phyloP scores from a whole-genome alignment of 179 eudicot genomes.

The Sideroxylon spinosum region DNA sequence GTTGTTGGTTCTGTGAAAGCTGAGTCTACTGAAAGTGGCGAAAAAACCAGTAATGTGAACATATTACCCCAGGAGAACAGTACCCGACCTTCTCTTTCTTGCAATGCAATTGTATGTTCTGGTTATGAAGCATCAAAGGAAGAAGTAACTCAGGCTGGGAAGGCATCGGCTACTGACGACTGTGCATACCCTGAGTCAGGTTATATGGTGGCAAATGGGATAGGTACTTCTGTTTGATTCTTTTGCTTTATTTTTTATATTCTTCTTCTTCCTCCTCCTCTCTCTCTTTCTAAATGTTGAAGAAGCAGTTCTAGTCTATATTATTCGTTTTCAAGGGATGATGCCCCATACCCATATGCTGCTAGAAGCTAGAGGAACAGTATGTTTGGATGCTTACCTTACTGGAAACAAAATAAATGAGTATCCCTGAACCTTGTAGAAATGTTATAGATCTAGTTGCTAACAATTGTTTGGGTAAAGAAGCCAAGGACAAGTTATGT shows the following conservation, averaged over 20 bases:
- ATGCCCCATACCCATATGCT: neutral
- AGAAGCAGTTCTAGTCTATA: neutral
- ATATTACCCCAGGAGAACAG: conserved; percentile 56
- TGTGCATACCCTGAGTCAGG: conserved; percentile 55
- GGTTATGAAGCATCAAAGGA: conserved; percentile 91
- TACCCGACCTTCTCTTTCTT: conserved; percentile 86
- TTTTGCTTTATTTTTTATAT: no score
- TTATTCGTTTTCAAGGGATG: neutral
- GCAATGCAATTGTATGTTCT: conserved; percentile 92
- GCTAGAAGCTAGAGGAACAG: neutral
- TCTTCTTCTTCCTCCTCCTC: neutral
- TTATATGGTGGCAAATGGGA: conserved; percentile 57
- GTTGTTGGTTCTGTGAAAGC: conserved; percentile 82
- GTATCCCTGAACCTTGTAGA: neutral
- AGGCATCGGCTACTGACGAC: conserved; percentile 60
- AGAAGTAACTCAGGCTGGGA: conserved; percentile 85
- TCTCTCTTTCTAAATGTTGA: neutral
- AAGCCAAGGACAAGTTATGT: neutral
- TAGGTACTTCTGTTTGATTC: conserved; percentile 36
- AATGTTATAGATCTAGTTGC: neutral
- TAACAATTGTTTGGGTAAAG: neutral
- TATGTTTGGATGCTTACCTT: neutral
- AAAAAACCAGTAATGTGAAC: conserved; percentile 55
- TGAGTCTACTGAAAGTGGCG: conserved; percentile 96
- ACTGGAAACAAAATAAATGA: no score